A percentile compares a stretch with the other conserved stretches of the same genome.
These are phyloP conservation scores for Alternaria triticina DNA, from an alignment of 2,329 filamentous ascomycete species.

Conservation along the genomic window DNA sequence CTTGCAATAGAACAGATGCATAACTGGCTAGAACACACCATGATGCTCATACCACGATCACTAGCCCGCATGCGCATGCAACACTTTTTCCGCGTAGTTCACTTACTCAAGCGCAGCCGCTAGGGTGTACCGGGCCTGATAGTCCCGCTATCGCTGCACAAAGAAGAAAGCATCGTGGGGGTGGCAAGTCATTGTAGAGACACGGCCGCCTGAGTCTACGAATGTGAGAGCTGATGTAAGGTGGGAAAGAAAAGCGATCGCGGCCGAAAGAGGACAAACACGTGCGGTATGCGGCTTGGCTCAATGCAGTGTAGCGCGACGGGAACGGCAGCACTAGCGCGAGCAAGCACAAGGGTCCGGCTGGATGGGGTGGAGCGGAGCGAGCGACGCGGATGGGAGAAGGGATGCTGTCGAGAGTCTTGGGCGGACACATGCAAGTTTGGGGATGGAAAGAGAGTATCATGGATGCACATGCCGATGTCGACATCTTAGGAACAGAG, in stretches of 20 bases:
- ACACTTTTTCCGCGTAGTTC: not conserved
- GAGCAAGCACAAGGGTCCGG: constrained; percentile 2
- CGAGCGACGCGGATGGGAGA: constrained; percentile 2
- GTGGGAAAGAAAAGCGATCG: not conserved
- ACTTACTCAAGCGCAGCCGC: not conserved
- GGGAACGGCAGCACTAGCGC: constrained; percentile 16
- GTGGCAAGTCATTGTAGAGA: not conserved
- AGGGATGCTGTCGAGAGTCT: not conserved
- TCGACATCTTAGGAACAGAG: not conserved
- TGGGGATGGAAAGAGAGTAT: not conserved
- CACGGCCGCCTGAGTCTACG: not conserved
- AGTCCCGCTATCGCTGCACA: not conserved
- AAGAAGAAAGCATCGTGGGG: not conserved
- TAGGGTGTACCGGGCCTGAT: not conserved
- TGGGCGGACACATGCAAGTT: not conserved
- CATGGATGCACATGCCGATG: not conserved
- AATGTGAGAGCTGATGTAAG: not conserved
- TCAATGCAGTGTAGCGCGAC: not conserved
- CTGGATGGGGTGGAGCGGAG: constrained; percentile 4
- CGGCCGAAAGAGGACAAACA: constrained; percentile 1
- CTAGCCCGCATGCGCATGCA: not conserved
- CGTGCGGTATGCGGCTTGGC: constrained; percentile 1
- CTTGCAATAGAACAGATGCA: not conserved
- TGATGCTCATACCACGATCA: not conserved
- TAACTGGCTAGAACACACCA: not conserved